phyloP scores from a whole-genome alignment of 2,329 filamentous ascomycete genomes.

The Corinectria fuckeliana region DNA sequence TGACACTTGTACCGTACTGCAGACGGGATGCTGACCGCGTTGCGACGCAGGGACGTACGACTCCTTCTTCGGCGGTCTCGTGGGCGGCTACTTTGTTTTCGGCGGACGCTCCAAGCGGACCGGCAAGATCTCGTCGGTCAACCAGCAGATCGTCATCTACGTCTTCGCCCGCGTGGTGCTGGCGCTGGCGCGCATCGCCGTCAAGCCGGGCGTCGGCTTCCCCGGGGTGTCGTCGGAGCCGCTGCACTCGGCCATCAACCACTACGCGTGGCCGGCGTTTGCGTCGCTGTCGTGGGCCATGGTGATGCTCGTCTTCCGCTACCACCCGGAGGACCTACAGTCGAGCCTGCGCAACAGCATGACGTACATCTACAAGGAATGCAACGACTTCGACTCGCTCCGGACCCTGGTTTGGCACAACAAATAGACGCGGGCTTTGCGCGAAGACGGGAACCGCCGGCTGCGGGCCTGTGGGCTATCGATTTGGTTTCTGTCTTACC shows the following conservation, averaged over 20 bases:
- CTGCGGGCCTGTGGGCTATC: neutral
- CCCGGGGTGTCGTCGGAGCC: constrained; percentile 57
- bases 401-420: constrained; percentile 89
- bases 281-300: constrained; percentile 88
- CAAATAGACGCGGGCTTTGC: constrained; percentile 50
- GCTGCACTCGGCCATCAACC: constrained; percentile 58
- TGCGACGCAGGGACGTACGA: constrained; percentile 69
- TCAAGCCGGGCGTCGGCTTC: constrained; percentile 67
- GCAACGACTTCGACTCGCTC: constrained; percentile 87
- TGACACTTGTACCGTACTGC: too few species aligned
- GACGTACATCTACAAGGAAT: constrained; percentile 94
- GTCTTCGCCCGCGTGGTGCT: constrained; percentile 92
- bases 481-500: neutral
- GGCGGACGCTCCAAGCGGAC: constrained; percentile 68
- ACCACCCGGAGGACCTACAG: constrained; percentile 91
- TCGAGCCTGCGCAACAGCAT: constrained; percentile 92
- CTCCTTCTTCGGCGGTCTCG: constrained; percentile 82
- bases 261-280: constrained; percentile 91
- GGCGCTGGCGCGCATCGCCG: constrained; percentile 80
- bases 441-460: too few species aligned
- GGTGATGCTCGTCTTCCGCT: constrained; percentile 95
- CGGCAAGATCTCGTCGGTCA: constrained; percentile 78
- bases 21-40: neutral
- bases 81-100: constrained; percentile 94
- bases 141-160: constrained; percentile 98